Percentiles rank a stretch among this genome's conserved stretches.
Evolutionary conservation across 768 basidiomycete genomes (phyloP).

Genomic region (Trametes meyenii): DNA sequence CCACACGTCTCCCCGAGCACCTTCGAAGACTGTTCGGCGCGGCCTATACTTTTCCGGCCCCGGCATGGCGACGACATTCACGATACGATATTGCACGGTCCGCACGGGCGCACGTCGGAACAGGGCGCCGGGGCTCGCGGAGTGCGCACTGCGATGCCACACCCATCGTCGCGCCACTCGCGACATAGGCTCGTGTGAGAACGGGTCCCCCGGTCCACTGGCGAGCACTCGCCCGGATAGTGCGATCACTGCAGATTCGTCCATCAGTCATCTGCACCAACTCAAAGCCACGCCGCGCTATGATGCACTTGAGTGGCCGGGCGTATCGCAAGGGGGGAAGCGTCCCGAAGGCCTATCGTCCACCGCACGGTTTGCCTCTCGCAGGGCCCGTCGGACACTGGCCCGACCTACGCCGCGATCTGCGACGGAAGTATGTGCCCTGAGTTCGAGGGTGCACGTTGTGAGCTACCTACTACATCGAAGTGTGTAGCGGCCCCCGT

Average conservation of each 20-base stretch:
- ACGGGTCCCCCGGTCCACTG: neutral
- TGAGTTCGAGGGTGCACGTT: constrained; percentile 6
- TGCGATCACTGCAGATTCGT: neutral
- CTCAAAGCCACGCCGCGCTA: neutral
- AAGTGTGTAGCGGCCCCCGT: neutral
- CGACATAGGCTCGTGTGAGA: neutral
- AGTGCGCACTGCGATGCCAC: constrained; percentile 1
- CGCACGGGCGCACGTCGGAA: constrained; percentile 1
- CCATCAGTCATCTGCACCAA: constrained; percentile 3
- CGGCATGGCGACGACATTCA: neutral
- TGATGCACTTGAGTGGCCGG: neutral
- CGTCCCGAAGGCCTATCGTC: neutral
- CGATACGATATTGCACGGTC: neutral
- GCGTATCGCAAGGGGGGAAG: neutral
- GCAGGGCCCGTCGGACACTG: constrained; percentile 1
- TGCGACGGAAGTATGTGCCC: neutral
- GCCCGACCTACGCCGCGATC: constrained; percentile 6
- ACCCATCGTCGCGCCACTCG: neutral
- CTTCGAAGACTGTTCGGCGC: neutral
- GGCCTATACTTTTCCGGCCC: neutral
- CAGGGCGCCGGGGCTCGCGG: constrained; percentile 4
- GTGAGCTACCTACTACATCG: neutral
- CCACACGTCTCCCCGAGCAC: constrained; percentile 6
- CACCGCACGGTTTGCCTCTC: neutral
- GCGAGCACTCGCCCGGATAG: neutral